Conservation (phyloP, 2,329 filamentous ascomycete genomes). For the Cryphonectria naterciae region DNA sequence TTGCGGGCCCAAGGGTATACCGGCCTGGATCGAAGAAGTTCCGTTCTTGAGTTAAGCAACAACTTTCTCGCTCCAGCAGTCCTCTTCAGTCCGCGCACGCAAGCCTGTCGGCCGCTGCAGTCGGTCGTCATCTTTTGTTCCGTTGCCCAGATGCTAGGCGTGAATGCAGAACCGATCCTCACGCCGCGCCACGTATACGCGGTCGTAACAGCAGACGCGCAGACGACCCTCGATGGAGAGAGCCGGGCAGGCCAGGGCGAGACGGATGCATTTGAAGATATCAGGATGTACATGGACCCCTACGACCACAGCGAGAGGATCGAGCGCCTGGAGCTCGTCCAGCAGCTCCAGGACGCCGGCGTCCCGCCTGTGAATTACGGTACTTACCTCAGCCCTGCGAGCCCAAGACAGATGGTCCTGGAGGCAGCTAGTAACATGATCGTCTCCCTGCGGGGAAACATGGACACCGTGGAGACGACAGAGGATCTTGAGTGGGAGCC, state of each 20-base stretch:
- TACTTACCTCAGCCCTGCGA: constrained; percentile 54
- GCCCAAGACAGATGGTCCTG: constrained; percentile 58
- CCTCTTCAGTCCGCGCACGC: constrained; percentile 40
- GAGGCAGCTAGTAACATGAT: constrained; percentile 69
- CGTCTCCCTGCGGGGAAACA: constrained; percentile 43
- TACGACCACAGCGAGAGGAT: constrained; percentile 28
- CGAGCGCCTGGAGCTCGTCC: constrained; percentile 10
- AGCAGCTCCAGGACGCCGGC: constrained; percentile 9
- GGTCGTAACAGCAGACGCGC: constrained; percentile 49
- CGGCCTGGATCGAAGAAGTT: constrained; percentile 50
- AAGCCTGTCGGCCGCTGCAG: constrained; percentile 64
- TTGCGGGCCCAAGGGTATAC: constrained; percentile 57
- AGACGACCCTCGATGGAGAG: constrained; percentile 37
- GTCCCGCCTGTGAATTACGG: constrained; percentile 12
- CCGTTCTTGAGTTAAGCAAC: constrained; percentile 59
- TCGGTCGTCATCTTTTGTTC: constrained; percentile 70
- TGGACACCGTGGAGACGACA: neutral
- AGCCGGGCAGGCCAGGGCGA: constrained; percentile 24
- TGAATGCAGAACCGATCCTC: constrained; percentile 66
- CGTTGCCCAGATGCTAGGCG: constrained; percentile 58
- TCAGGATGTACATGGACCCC: constrained; percentile 62
- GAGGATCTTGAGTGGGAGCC: constrained; percentile 6
- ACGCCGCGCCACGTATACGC: constrained; percentile 70
- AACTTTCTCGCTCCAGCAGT: constrained; percentile 65
- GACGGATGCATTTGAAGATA: constrained; percentile 31